Evolutionary conservation across 2,329 filamentous ascomycete genomes (phyloP), one percentile per base, ranked within the genome.

Genomic region (Sporothrix luriei): DNA sequence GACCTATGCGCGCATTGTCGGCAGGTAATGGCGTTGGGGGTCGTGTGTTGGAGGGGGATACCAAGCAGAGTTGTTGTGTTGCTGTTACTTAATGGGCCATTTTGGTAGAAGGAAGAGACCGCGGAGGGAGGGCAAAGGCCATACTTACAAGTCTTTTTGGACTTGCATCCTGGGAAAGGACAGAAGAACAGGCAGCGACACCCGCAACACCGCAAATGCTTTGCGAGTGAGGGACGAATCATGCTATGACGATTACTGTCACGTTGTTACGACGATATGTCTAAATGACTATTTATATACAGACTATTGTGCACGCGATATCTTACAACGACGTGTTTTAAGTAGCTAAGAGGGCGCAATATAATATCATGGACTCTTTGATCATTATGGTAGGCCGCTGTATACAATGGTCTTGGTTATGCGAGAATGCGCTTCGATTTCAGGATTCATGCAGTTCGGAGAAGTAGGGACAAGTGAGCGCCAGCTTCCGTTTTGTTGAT

Each of bases 211-310:
- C 19, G 48, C 26, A 40, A 38, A 29, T 38, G 24, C 52, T 16
- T 48, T 68, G 33, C 29, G 65, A 16, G 26, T 52, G 49, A 55
- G 29, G 40, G 21, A 26, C 24, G 43, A 43, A 68, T 61, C 21
- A 54, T 43, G 48, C 40, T 46, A 57, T 70, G 46, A 70, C 49
- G 69, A 70, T 65, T 62, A 65, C 46, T 69, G 40, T 72, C 66
- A 72, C 61, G 68, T 69, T 70, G 68, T 66, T 68, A 72, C 68
- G 70, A 72, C 68, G 61, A 62, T 54, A 72, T 68, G 70, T 70
- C 70, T 68, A 59, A 26, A 70, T 46, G 69, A 70, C 69, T 49
- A 49, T 49, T 29, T 68, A 68, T 52, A 65, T 51, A 51, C 29
- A 49, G 7, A 65, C 46, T 61, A 21, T 51, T 49, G 43, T 62